Conservation (phyloP, 306 rosid species). For the Argentina anserina region DNA sequence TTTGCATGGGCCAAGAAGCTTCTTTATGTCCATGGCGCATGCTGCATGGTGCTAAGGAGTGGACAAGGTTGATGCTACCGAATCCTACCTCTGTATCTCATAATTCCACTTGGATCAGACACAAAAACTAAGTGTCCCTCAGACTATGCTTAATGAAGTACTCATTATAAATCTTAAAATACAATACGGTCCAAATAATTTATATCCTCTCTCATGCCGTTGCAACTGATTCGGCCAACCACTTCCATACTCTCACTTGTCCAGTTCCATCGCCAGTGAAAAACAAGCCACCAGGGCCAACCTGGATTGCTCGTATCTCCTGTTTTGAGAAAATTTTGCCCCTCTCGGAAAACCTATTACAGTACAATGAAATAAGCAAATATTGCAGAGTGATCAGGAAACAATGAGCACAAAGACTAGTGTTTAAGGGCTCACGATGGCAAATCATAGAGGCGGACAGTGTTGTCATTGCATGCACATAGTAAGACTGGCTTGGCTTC, state of each 20-base stretch:
- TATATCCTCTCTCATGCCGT: slow-evolving; percentile 27
- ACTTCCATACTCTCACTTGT: slow-evolving; percentile 83
- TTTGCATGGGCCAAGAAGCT: slow-evolving; percentile 11
- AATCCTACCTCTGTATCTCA: slow-evolving; percentile 32
- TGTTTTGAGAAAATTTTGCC: slow-evolving; percentile 71
- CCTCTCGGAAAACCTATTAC: slow-evolving; percentile 75
- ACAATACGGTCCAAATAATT: slow-evolving; percentile 2
- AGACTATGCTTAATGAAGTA: slow-evolving; percentile 28
- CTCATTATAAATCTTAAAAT: slow-evolving; percentile 2
- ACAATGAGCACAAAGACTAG: not conserved
- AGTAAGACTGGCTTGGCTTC: slow-evolving; percentile 86
- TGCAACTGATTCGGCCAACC: slow-evolving; percentile 45
- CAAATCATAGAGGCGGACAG: slow-evolving; percentile 84
- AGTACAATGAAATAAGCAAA: slow-evolving; percentile 7
- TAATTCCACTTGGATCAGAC: slow-evolving; percentile 6
- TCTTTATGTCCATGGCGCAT: slow-evolving; percentile 23
- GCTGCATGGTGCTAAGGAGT: slow-evolving; percentile 5
- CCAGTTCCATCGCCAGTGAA: slow-evolving; percentile 96
- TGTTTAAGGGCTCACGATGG: slow-evolving; percentile 78
- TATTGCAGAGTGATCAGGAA: not conserved
- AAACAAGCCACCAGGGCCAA: slow-evolving; percentile 78
- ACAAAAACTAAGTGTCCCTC: slow-evolving; percentile 15
- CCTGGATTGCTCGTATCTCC: slow-evolving; percentile 78
- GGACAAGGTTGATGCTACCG: slow-evolving; percentile 19
- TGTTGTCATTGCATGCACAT: slow-evolving; percentile 83